A percentile compares a stretch with the other conserved stretches of the same genome.
Evolutionary conservation across 192 early-diverging fungal genomes (phyloP).

Genomic region (Kickxella alabastrina): DNA sequence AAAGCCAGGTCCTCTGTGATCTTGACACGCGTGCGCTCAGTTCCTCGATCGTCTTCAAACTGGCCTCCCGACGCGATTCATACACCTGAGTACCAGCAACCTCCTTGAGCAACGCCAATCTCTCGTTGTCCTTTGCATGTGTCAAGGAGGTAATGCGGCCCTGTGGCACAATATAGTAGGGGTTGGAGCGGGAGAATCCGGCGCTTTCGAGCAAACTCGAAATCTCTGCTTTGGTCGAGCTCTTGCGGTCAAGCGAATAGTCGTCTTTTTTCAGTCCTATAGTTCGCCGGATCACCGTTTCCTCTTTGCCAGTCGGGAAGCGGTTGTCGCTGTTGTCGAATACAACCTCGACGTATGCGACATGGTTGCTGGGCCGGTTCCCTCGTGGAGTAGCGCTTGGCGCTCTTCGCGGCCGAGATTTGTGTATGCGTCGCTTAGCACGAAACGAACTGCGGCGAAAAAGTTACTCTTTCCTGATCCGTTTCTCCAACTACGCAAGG

Average conservation of each 20-base stretch:
- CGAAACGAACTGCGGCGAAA: constrained; percentile 91
- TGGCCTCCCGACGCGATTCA: constrained; percentile 84
- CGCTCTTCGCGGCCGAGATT: constrained; percentile 91
- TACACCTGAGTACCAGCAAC: constrained; percentile 98
- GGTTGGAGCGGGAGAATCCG: constrained; percentile 94
- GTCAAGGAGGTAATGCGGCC: constrained; percentile 87
- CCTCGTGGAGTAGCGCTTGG: constrained; percentile 90
- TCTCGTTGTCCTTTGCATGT: constrained; percentile 88
- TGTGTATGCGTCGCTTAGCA: constrained; percentile 92
- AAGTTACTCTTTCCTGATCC: constrained; percentile 98
- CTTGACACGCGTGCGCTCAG: constrained; percentile 73
- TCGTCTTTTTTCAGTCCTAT: constrained; percentile 98
- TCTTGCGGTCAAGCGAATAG: constrained; percentile 94
- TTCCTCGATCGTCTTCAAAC: constrained; percentile 92
- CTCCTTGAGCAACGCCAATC: constrained; percentile 88
- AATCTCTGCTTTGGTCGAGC: constrained; percentile 86
- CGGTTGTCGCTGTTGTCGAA: constrained; percentile 97
- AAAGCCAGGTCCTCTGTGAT: constrained; percentile 84
- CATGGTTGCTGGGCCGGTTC: constrained; percentile 85
- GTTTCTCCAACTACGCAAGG: constrained; percentile 77
- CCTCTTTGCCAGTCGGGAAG: constrained; percentile 92
- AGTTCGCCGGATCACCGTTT: constrained; percentile 84
- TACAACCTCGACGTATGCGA: constrained; percentile 94
- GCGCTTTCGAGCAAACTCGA: constrained; percentile 92
- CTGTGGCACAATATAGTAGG: constrained; percentile 99